A percentile compares a stretch with the other conserved stretches of the same genome.
Evolutionary conservation across 2,329 filamentous ascomycete genomes (phyloP).

Genomic region (Capronia americana): DNA sequence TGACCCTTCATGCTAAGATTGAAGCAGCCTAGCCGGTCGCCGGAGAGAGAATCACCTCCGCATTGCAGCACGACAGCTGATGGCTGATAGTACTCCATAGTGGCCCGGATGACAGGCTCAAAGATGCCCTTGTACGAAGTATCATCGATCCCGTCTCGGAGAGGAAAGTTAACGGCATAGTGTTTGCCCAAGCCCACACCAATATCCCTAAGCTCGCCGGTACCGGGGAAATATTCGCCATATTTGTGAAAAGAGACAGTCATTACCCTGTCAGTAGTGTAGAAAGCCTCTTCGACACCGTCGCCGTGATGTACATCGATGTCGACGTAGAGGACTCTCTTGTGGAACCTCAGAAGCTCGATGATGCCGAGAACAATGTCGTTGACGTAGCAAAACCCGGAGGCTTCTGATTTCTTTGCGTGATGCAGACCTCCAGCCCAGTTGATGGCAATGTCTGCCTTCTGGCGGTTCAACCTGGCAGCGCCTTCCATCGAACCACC

Average conservation of each 20-base stretch:
- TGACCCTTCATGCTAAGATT: constrained; percentile 74
- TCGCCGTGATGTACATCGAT: constrained; percentile 73
- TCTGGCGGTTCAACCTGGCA: constrained; percentile 69
- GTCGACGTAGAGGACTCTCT: constrained; percentile 70
- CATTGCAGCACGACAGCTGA: constrained; percentile 73
- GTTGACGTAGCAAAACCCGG: constrained; percentile 98
- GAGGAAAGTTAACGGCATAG: constrained; percentile 72
- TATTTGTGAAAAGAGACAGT: constrained; percentile 76
- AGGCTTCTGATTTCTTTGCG: constrained; percentile 92
- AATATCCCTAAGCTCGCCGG: constrained; percentile 71
- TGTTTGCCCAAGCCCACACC: constrained; percentile 71
- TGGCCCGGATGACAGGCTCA: constrained; percentile 69
- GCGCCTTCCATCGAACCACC: constrained; percentile 74
- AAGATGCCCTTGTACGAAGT: constrained; percentile 71
- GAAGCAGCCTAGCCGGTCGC: constrained; percentile 72
- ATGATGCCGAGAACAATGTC: constrained; percentile 72
- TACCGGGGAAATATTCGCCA: constrained; percentile 74
- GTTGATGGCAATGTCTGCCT: constrained; percentile 73
- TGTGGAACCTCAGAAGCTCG: constrained; percentile 68
- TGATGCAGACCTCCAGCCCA: constrained; percentile 98
- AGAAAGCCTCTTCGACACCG: constrained; percentile 74
- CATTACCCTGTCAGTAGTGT: constrained; percentile 74
- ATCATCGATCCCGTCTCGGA: constrained; percentile 73
- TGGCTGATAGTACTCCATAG: constrained; percentile 73
- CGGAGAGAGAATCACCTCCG: constrained; percentile 71